A percentile compares a stretch with the other conserved stretches of the same genome.
These are phyloP conservation scores for Fragilaria radians DNA, from an alignment of 108 stramenopile genomes.

Conservation along the genomic window DNA sequence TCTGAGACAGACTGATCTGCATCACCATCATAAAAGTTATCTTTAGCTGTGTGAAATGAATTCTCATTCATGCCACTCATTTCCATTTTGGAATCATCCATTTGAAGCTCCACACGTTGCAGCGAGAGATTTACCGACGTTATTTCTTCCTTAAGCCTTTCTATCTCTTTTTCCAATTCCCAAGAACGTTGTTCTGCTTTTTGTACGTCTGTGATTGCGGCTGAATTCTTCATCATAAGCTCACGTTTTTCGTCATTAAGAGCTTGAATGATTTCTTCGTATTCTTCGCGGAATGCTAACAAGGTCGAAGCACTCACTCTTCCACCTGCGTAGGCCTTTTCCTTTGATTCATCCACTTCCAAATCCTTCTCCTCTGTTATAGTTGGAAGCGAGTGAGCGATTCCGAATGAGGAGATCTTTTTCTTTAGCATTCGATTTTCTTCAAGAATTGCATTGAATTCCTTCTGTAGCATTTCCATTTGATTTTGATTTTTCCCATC, in stretches of 20 bases:
- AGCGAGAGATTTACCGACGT: constrained; percentile 55
- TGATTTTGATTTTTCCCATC: constrained; percentile 47
- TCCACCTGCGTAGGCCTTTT: constrained; percentile 12
- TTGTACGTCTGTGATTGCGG: constrained; percentile 58
- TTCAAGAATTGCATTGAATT: constrained; percentile 58
- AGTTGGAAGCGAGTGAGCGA: neutral
- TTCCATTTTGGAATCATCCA: neutral
- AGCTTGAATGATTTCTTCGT: constrained; percentile 59
- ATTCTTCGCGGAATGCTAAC: constrained; percentile 55
- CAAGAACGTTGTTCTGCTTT: constrained; percentile 69
- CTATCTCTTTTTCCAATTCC: constrained; percentile 64
- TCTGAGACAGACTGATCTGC: neutral
- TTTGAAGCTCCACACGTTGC: constrained; percentile 31
- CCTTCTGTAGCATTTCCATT: constrained; percentile 63
- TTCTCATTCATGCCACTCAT: neutral
- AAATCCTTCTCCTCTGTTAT: neutral
- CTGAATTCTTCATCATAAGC: constrained; percentile 74
- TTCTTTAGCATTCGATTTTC: constrained; percentile 64
- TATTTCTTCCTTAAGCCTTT: constrained; percentile 47
- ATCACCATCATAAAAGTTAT: neutral
- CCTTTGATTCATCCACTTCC: constrained; percentile 11
- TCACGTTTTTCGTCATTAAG: constrained; percentile 77
- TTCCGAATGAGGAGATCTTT: constrained; percentile 4
- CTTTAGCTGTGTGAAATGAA: neutral
- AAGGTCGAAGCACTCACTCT: constrained; percentile 36